These are phyloP conservation scores for Mycena olivaceomarginata DNA, from an alignment of 768 basidiomycete species.

Conservation along the genomic window DNA sequence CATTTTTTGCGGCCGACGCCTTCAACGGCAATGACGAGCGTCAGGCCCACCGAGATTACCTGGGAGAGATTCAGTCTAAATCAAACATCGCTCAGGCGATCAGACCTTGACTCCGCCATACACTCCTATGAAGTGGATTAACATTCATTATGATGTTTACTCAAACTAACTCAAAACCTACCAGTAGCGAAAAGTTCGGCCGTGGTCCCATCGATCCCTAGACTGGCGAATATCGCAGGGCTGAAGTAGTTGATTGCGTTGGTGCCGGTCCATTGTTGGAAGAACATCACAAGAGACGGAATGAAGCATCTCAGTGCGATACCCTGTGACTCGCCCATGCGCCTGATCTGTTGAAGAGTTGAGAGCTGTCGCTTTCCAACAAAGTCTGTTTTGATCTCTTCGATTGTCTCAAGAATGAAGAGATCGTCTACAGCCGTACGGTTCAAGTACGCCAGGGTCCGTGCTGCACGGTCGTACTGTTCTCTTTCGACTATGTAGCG, in stretches of 20 bases:
- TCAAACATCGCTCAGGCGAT: not conserved
- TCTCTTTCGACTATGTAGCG: conserved; percentile 73
- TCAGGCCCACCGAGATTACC: conserved; percentile 62
- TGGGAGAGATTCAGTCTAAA: conserved; percentile 46
- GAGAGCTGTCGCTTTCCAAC: conserved; percentile 60
- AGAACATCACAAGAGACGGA: conserved; percentile 68
- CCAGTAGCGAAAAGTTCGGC: conserved; percentile 72
- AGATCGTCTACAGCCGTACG: conserved; percentile 57
- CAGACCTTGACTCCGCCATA: conserved; percentile 59
- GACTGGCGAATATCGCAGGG: conserved; percentile 68
- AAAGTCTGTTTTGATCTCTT: conserved; percentile 71
- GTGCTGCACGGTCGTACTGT: conserved; percentile 62
- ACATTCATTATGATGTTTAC: not conserved
- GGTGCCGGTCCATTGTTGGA: conserved; percentile 71
- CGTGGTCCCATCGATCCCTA: conserved; percentile 66
- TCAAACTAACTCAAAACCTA: not conserved
- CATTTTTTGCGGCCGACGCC: conserved; percentile 68
- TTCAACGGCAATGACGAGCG: conserved; percentile 69
- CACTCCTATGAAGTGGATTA: conserved; percentile 47
- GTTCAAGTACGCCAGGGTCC: conserved; percentile 59
- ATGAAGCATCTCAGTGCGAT: conserved; percentile 67
- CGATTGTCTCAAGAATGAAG: conserved; percentile 58
- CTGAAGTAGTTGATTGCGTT: conserved; percentile 76
- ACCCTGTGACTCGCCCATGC: conserved; percentile 65
- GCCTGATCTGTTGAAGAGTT: conserved; percentile 58